Percentiles rank a stretch among this genome's conserved stretches.
phyloP scores from a whole-genome alignment of 2,329 filamentous ascomycete species.

The Dactylonectria estremocensis region DNA sequence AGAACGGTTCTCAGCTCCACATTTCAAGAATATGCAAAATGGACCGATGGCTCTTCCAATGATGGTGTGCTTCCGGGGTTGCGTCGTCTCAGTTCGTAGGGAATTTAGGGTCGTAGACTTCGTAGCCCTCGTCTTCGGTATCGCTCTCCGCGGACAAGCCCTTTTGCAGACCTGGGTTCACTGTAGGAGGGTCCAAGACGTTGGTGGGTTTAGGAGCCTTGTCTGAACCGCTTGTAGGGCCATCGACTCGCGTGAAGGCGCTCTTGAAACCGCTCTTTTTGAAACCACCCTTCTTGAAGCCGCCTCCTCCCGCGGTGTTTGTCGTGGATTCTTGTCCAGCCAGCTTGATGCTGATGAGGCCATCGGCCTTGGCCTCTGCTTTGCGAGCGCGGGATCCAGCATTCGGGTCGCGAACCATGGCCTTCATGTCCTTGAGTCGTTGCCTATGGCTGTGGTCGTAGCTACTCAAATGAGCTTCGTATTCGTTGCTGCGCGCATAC shows the following conservation, averaged over 20 bases:
- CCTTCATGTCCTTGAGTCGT: conserved; percentile 89
- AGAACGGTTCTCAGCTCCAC: conserved; percentile 14
- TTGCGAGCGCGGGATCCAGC: conserved; percentile 76
- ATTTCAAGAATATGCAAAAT: not conserved
- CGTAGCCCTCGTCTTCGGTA: conserved; percentile 80
- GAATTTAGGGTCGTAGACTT: conserved; percentile 74
- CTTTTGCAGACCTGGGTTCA: conserved; percentile 43
- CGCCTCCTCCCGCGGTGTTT: conserved; percentile 55
- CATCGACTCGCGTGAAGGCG: conserved; percentile 74
- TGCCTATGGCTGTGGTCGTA: conserved; percentile 98
- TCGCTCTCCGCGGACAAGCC: conserved; percentile 67
- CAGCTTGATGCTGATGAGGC: conserved; percentile 78
- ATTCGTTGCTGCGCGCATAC: conserved; percentile 95
- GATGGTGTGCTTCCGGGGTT: not conserved
- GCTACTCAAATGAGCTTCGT: conserved; percentile 92
- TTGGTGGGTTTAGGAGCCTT: conserved; percentile 54
- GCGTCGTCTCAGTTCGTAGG: conserved; percentile 70
- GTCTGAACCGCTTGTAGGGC: conserved; percentile 53
- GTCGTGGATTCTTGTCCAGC: conserved; percentile 52
- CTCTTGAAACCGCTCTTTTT: conserved; percentile 90
- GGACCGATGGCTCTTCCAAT: not conserved
- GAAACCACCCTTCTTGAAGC: conserved; percentile 79
- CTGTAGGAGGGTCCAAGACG: conserved; percentile 38
- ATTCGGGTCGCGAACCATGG: conserved; percentile 81
- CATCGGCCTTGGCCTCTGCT: conserved; percentile 79